Percentiles rank a stretch among this genome's conserved stretches.
phyloP scores from a whole-genome alignment of 441 rosid species.

The Jatropha multifida region DNA sequence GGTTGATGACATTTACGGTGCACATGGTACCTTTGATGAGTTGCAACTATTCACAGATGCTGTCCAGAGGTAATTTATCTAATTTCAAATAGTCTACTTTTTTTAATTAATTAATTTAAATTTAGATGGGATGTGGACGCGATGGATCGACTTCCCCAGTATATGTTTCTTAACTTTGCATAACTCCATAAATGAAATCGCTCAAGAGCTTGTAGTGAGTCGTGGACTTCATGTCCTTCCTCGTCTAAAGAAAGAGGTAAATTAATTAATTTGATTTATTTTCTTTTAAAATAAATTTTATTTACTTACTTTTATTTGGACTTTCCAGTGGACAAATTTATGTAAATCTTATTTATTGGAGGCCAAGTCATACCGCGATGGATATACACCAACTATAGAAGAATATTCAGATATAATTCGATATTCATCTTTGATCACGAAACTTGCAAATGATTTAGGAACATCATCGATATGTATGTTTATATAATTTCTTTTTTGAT shows the following conservation, averaged over 20 bases:
- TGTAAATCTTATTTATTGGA: not conserved
- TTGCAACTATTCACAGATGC: constrained; percentile 12
- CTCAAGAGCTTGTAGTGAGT: constrained; percentile 9
- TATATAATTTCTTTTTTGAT: too few relatives aligned
- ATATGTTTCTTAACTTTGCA: constrained; percentile 20
- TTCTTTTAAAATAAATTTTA: too few relatives aligned
- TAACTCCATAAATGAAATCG: constrained; percentile 25
- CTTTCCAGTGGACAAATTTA: constrained; percentile 2
- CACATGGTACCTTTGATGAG: constrained; percentile 23
- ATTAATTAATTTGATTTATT: not conserved
- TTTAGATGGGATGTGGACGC: constrained; percentile 31
- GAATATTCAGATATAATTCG: not conserved
- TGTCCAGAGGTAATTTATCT: constrained; percentile 12
- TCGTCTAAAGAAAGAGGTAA: constrained; percentile 21
- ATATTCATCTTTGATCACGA: constrained; percentile 7
- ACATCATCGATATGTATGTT: constrained; percentile 4
- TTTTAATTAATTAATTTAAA: too few relatives aligned
- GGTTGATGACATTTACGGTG: constrained; percentile 25
- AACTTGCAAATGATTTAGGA: constrained; percentile 21
- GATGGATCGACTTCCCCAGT: constrained; percentile 29
- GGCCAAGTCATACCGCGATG: not conserved
- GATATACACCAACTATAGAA: not conserved
- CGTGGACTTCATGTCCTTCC: constrained; percentile 22
- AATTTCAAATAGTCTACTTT: too few relatives aligned
- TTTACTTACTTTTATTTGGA: not conserved